These are phyloP conservation scores for Triticum dicoccoides DNA, from an alignment of 176 grass and related monocot species.

Conservation along the genomic window DNA sequence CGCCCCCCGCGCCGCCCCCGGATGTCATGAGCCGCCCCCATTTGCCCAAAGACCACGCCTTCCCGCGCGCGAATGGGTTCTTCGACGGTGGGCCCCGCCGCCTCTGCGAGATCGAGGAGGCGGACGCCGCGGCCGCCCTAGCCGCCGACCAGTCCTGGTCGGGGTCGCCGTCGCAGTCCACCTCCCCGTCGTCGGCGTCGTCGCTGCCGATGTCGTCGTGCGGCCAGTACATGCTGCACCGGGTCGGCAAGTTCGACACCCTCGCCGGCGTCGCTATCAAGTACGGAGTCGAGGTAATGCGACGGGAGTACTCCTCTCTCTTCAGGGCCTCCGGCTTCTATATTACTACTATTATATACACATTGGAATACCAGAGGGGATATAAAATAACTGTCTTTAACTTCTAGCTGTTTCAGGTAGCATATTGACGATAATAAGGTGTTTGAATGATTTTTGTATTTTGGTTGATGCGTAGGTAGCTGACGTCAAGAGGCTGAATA, in stretches of 20 bases:
- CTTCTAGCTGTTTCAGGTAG: slow-evolving; percentile 21
- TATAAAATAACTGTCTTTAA: slow-evolving; percentile 33
- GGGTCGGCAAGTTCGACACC: slow-evolving; percentile 87
- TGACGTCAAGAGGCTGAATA: slow-evolving; percentile 87
- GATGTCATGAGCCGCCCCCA: slow-evolving; percentile 69
- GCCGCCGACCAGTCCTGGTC: slow-evolving; percentile 28
- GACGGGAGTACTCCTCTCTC: slow-evolving; percentile 11
- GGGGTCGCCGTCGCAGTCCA: slow-evolving; percentile 23
- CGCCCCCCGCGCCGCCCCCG: slow-evolving; percentile 24
- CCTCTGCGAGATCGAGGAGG: slow-evolving; percentile 60
- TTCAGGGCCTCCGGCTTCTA: slow-evolving; percentile 18
- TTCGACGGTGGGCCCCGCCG: slow-evolving; percentile 27
- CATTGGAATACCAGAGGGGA: slow-evolving; percentile 6
- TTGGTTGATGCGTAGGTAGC: slow-evolving; percentile 57
- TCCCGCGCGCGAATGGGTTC: slow-evolving; percentile 53
- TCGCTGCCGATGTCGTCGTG: slow-evolving; percentile 48
- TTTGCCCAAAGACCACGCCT: slow-evolving; percentile 45
- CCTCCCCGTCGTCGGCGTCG: slow-evolving; percentile 35
- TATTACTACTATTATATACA: not conserved
- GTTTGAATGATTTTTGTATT: not conserved
- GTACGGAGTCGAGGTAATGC: slow-evolving; percentile 93
- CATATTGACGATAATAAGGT: not conserved
- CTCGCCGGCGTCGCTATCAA: slow-evolving; percentile 96
- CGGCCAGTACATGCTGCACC: slow-evolving; percentile 76
- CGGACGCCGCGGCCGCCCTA: slow-evolving; percentile 39